phyloP scores from a whole-genome alignment of 768 basidiomycete genomes.

The Pulveroboletus frians region DNA sequence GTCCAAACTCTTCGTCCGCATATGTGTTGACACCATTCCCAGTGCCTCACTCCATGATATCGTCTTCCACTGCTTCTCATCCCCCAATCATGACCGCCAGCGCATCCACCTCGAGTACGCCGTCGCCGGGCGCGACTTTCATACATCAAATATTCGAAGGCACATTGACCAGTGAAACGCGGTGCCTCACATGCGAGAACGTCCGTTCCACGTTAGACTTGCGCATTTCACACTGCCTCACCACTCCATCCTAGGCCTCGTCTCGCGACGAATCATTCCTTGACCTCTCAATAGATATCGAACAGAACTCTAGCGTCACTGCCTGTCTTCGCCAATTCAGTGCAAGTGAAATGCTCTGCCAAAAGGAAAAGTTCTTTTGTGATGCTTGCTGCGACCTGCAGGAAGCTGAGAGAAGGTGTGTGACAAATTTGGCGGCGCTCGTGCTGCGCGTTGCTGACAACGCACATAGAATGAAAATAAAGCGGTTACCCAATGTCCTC shows the following conservation, averaged over 20 bases:
- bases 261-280: conserved; percentile 95
- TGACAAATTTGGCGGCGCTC: conserved; percentile 24
- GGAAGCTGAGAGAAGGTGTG: conserved; percentile 90
- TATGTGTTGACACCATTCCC: conserved; percentile 4
- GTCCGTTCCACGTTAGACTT: conserved; percentile 41
- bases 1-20: conserved; percentile 27
- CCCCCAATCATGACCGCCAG: conserved; percentile 38
- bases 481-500: conserved; percentile 90
- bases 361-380: conserved; percentile 98
- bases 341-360: conserved; percentile 96
- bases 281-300: conserved; percentile 98
- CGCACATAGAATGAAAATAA: conserved; percentile 89
- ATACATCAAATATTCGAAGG: conserved; percentile 95
- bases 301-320: conserved; percentile 95
- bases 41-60: conserved; percentile 61
- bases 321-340: conserved; percentile 95
- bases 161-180: conserved; percentile 90
- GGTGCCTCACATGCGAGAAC: conserved; percentile 96
- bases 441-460: conserved; percentile 8
- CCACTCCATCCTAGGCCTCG: conserved; percentile 51
- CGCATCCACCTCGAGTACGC: conserved; percentile 43
- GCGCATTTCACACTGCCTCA: conserved; percentile 10
- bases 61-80: conserved; percentile 45
- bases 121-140: conserved; percentile 60
- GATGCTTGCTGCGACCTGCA: conserved; percentile 95